Evolutionary conservation across 768 basidiomycete species (phyloP).

Genomic region (Russula lepida): DNA sequence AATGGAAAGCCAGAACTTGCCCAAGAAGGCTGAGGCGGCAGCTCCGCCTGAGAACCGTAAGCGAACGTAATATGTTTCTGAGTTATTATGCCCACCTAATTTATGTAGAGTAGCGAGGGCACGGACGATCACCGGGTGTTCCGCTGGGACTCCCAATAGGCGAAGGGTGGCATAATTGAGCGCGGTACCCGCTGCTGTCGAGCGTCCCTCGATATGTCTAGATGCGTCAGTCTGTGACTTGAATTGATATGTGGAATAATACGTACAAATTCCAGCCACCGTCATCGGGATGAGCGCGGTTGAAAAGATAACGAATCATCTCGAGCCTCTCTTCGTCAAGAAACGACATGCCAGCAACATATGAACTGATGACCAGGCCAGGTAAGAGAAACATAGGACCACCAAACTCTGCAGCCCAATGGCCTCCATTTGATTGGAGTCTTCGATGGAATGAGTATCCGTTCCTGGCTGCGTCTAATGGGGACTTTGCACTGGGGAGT

Average conservation of each 20-base stretch:
- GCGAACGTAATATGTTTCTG: background rate
- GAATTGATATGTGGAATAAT: constrained; percentile 1
- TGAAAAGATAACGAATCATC: constrained; percentile 87
- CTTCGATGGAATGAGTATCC: constrained; percentile 86
- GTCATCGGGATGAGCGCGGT: constrained; percentile 67
- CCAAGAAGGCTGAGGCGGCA: constrained; percentile 77
- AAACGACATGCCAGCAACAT: constrained; percentile 80
- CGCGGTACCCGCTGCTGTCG: constrained; percentile 90
- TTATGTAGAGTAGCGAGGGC: constrained; percentile 77
- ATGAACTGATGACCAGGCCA: constrained; percentile 91
- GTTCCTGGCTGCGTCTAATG: constrained; percentile 75
- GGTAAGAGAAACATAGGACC: constrained; percentile 83
- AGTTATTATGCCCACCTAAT: constrained; percentile 44
- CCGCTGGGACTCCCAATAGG: constrained; percentile 73
- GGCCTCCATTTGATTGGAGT: constrained; percentile 83
- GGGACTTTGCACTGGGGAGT: constrained; percentile 53
- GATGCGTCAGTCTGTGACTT: background rate
- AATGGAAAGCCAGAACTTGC: constrained; percentile 91
- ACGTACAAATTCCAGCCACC: constrained; percentile 97
- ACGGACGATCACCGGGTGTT: constrained; percentile 76
- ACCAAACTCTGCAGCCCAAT: constrained; percentile 92
- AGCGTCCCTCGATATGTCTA: constrained; percentile 89
- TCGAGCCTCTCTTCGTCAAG: constrained; percentile 75
- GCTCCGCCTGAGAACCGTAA: constrained; percentile 51
- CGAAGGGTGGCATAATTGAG: constrained; percentile 86